Evolutionary conservation across 2,329 filamentous ascomycete species (phyloP), one percentile per base, ranked within the genome.

Genomic region (Trichophyton equinum): DNA sequence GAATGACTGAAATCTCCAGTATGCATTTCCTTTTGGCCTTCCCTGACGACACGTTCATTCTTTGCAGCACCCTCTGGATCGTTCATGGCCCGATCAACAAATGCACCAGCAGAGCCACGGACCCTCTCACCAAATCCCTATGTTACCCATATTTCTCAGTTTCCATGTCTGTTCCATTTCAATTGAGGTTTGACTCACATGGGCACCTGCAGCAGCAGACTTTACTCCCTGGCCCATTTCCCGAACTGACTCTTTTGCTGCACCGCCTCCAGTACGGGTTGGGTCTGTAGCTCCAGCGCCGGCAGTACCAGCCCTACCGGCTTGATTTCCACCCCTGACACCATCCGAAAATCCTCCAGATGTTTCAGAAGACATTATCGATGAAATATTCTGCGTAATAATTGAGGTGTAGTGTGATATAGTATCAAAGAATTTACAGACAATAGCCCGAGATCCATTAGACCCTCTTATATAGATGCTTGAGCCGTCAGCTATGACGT

Each of bases 61-160:
- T 71, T 71, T 13, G 64, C 66, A 1, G 68, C 71, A 4, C 72
- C 70, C 30, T 75, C 69, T 1, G 69, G 60, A 20, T 73, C 69
- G 30, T 73, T 70, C 64, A 76, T 74, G 4, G 72, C 66, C 58
- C 69, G 67, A 62, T 77, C 75, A 47, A 76, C 68, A 0, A 72
- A 70, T n/a, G 71, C 68, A 59, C 67, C 73, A 3, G 74, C 56
- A 1, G 68, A 69, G 3, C 75, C 75, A 18, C 75, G 73, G 38
- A 77, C 64, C 3, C 71, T 70, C 62, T 77, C 75, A 4, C 75
- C 75, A 18, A 69, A 68, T 6, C 75, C 74, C 73, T 76, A 64
- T 30, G 62, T 59, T 3, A 60, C 15, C 42, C 6, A 30, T 30
- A 25, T 15, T 40, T 27, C 15, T 55, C 40, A 55, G 13, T 15